These are phyloP conservation scores for Abrus precatorius DNA, from an alignment of 306 rosid species.

Conservation along the genomic window DNA sequence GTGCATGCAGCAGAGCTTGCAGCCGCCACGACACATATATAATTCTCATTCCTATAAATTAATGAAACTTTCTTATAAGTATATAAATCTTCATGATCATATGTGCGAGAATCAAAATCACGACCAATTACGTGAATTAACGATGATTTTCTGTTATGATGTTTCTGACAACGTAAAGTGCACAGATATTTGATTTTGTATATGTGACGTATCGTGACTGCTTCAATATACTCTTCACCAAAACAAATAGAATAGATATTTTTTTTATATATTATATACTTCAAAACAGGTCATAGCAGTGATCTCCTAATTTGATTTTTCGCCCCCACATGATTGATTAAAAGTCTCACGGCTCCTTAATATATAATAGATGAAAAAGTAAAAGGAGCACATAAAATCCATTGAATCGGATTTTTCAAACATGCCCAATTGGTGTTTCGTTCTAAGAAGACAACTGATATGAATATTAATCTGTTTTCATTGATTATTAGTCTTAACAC, in stretches of 20 bases:
- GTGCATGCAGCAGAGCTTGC: no score
- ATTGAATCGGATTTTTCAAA: constrained; percentile 15
- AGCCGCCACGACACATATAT: no score
- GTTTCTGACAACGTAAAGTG: background rate
- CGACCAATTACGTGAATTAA: background rate
- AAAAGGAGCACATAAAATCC: background rate
- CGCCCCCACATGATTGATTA: background rate
- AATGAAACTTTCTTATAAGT: background rate
- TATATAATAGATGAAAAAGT: background rate
- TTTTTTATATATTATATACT: background rate
- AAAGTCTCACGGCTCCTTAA: constrained; percentile 16
- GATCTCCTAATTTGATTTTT: background rate
- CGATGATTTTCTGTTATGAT: background rate
- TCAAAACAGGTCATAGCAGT: background rate
- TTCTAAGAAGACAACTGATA: constrained; percentile 18
- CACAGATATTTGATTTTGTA: background rate
- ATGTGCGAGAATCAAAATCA: background rate
- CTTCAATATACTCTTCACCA: background rate
- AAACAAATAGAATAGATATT: constrained; percentile 1
- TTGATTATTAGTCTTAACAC: background rate
- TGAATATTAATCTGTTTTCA: background rate
- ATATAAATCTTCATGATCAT: background rate
- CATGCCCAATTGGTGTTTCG: constrained; percentile 24
- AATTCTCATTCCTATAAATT: no score
- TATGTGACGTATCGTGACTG: background rate